Evolutionary conservation across 2,329 filamentous ascomycete species (phyloP).

Genomic region (Phoma herbarum): DNA sequence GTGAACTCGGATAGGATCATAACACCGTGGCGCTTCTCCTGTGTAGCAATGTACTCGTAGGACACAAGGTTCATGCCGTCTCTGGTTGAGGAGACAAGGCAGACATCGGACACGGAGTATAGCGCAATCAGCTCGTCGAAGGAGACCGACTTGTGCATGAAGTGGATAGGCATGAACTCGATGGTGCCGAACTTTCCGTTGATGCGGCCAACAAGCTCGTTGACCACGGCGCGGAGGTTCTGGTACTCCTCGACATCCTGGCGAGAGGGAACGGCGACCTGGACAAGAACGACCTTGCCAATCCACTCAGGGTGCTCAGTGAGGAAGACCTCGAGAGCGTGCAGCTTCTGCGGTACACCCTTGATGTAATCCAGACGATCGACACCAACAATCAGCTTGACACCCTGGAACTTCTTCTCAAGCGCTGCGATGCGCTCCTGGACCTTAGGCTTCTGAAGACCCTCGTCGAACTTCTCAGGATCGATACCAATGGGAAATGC

Average conservation of each 20-base stretch:
- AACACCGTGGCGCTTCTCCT: constrained; percentile 87
- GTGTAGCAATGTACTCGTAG: constrained; percentile 97
- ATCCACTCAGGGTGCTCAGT: constrained; percentile 98
- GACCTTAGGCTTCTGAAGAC: constrained; percentile 83
- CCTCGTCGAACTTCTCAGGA: constrained; percentile 93
- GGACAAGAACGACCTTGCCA: constrained; percentile 93
- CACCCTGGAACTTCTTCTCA: constrained; percentile 90
- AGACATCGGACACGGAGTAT: constrained; percentile 91
- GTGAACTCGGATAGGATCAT: constrained; percentile 98
- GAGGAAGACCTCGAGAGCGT: constrained; percentile 94
- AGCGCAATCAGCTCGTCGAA: constrained; percentile 95
- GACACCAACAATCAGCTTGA: constrained; percentile 96
- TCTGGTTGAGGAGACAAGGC: constrained; percentile 91
- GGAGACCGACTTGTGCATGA: constrained; percentile 93
- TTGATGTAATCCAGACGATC: constrained; percentile 99
- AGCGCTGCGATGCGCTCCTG: constrained; percentile 86
- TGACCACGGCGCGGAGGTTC: constrained; percentile 92
- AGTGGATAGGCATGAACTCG: constrained; percentile 99
- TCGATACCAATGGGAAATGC: constrained; percentile 99
- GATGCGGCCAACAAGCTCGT: constrained; percentile 95
- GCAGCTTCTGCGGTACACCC: constrained; percentile 95
- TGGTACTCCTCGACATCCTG: constrained; percentile 99
- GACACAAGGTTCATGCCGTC: constrained; percentile 99
- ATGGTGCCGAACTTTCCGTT: constrained; percentile 97
- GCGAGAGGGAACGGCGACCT: constrained; percentile 92